Evolutionary conservation across 441 rosid genomes (phyloP).

Genomic region (Macaranga tanarius): DNA sequence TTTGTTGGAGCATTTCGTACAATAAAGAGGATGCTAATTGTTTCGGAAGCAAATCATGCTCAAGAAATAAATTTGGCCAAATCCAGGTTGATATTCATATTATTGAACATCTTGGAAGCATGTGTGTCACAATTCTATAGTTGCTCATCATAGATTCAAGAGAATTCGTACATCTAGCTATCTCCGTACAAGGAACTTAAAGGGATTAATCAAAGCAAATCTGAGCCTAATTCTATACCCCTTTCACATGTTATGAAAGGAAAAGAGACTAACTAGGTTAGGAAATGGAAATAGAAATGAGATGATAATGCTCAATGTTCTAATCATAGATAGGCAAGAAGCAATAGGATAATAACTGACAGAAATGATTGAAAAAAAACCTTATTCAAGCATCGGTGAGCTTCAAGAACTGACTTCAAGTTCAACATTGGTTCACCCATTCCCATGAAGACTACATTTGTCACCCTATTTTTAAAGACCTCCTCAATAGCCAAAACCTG

Average conservation of each 20-base stretch:
- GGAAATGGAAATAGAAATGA: conserved; percentile 10
- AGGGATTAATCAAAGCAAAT: neutral
- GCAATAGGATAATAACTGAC: neutral
- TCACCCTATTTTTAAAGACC: conserved; percentile 81
- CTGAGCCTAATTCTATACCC: neutral
- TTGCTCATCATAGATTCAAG: neutral
- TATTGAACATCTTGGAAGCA: neutral
- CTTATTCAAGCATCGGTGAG: conserved; percentile 89
- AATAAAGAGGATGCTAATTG: neutral
- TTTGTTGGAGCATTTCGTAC: neutral
- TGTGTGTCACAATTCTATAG: neutral
- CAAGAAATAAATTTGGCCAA: neutral
- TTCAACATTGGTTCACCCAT: conserved; percentile 99
- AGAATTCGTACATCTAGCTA: neutral
- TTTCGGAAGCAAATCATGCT: neutral
- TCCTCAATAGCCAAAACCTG: conserved; percentile 95
- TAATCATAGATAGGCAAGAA: conserved; percentile 8
- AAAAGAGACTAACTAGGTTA: neutral
- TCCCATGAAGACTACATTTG: conserved; percentile 97
- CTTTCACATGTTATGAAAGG: neutral
- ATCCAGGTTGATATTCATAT: neutral
- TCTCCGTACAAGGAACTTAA: neutral
- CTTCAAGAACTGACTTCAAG: conserved; percentile 81
- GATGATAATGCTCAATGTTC: conserved; percentile 9
- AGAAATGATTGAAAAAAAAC: conserved; percentile 34